Evolutionary conservation across 192 early-diverging fungal species (phyloP).

Genomic region (Diversispora eburnea): DNA sequence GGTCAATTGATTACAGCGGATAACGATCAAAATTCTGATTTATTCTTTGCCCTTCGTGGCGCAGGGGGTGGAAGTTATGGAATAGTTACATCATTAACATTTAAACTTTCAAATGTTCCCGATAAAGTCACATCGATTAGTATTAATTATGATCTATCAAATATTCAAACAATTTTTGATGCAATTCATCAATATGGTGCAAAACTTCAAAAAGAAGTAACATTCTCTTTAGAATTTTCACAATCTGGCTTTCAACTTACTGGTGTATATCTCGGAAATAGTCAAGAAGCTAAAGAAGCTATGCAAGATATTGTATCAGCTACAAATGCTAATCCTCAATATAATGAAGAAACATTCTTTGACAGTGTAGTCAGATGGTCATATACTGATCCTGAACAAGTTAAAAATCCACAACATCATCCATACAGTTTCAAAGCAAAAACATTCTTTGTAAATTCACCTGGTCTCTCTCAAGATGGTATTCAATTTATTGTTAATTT

Average conservation of each 20-base stretch:
- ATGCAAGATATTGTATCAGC: background rate
- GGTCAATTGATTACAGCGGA: constrained; percentile 46
- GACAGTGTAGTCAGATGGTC: constrained; percentile 34
- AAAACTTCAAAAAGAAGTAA: constrained; percentile 31
- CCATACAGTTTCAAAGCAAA: constrained; percentile 33
- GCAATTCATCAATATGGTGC: constrained; percentile 27
- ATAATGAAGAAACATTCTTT: constrained; percentile 30
- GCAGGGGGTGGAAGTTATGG: constrained; percentile 53
- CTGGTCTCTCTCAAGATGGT: constrained; percentile 31
- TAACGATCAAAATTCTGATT: constrained; percentile 42
- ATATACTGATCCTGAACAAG: background rate
- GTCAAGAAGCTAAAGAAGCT: constrained; percentile 17
- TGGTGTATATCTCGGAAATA: constrained; percentile 36
- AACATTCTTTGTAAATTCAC: constrained; percentile 31
- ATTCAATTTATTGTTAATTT: constrained; percentile 18
- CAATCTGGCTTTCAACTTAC: constrained; percentile 26
- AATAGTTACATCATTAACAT: constrained; percentile 41
- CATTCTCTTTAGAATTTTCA: constrained; percentile 24
- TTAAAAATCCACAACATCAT: constrained; percentile 2
- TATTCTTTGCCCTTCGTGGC: constrained; percentile 63
- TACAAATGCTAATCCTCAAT: background rate
- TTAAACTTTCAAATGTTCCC: constrained; percentile 33
- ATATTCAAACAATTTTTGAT: constrained; percentile 28
- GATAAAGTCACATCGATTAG: constrained; percentile 36
- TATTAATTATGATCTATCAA: constrained; percentile 26